Evolutionary conservation across 805 yeast species (phyloP).

Genomic region (Candida succiphila): DNA sequence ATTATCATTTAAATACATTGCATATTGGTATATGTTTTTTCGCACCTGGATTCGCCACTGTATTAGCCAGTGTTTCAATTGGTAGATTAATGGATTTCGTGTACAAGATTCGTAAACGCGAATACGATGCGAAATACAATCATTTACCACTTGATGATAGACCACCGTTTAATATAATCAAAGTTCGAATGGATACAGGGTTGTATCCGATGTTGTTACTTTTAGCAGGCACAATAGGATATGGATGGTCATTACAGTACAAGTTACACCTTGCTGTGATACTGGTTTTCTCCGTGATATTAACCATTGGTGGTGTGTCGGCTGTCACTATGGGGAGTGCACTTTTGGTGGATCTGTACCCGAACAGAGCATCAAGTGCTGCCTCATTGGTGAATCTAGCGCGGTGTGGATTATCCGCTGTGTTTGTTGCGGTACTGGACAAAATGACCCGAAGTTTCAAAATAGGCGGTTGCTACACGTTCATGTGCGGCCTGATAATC

Average conservation of each 20-base stretch:
- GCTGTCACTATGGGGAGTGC: conserved; percentile 53
- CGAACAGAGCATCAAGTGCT: conserved; percentile 62
- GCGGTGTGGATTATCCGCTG: conserved; percentile 67
- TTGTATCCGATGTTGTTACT: conserved; percentile 29
- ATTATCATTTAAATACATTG: conserved; percentile 41
- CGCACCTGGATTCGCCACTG: conserved; percentile 63
- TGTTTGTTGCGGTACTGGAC: conserved; percentile 56
- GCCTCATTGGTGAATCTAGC: conserved; percentile 63
- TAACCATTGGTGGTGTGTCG: conserved; percentile 50
- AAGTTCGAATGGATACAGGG: conserved; percentile 42
- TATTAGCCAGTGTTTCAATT: conserved; percentile 46
- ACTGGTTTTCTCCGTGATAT: conserved; percentile 45
- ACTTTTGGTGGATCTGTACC: conserved; percentile 66
- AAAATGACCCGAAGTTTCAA: conserved; percentile 49
- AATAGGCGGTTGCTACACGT: conserved; percentile 68
- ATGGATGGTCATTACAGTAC: conserved; percentile 65
- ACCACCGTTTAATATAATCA: conserved; percentile 43
- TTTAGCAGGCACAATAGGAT: conserved; percentile 33
- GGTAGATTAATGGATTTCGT: conserved; percentile 49
- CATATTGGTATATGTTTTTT: conserved; percentile 64
- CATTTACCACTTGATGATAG: conserved; percentile 1
- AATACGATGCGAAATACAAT: conserved; percentile 18
- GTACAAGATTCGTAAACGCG: conserved; percentile 27
- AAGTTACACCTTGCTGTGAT: conserved; percentile 42
- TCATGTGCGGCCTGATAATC: conserved; percentile 43